Evolutionary conservation across 352 stramenopile genomes (phyloP), one percentile per base, ranked within the genome.

Genomic region (Pythium sukuiense): DNA sequence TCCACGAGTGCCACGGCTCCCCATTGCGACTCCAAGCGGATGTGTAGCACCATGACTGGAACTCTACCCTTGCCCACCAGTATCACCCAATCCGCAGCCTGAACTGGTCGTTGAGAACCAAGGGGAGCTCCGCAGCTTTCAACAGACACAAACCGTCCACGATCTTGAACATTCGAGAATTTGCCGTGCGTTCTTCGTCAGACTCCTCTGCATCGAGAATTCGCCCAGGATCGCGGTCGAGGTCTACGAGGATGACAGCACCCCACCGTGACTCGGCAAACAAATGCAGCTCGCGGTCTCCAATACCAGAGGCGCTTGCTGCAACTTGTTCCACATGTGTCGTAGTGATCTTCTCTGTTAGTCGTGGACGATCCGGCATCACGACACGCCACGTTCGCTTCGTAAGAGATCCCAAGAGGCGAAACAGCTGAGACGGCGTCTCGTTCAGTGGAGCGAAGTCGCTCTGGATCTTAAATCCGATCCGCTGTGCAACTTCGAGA

Each of bases 211-310:
- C 11, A 14, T 20, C 12, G 37, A 13, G 16, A 13, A 43, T 16
- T 43, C 37, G 11, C 2, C n/a, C 56, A 27, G 56, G 41, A 26
- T 45, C 16, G 18, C 41, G 26, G 16, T 30, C 41, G 33, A 29
- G 33, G 56, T 62, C 56, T 20, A 55, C 41, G 3, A 62, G 41
- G 2, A 62, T 27, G 5, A 62, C 5, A 20, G 24, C 37, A 1
- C 56, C 56, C 56, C 56, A 62, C 12, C 7, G 12, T 5, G 37
- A 43, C 37, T 43, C 37, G 11, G 37, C 37, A 13, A 43, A 16
- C 14, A 43, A 13, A 3, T 43, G 37, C 1, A 43, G 37, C 11
- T 18, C 12, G 14, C 37, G 37, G 37, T 43, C 37, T 43, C 18
- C 37, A 13, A 16, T 5, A 18, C 11, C 9, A 18, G 11, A 43